Base-by-base conservation (phyloP, 169 alveolate genomes). In the Cryptosporidium viatorum region DNA sequence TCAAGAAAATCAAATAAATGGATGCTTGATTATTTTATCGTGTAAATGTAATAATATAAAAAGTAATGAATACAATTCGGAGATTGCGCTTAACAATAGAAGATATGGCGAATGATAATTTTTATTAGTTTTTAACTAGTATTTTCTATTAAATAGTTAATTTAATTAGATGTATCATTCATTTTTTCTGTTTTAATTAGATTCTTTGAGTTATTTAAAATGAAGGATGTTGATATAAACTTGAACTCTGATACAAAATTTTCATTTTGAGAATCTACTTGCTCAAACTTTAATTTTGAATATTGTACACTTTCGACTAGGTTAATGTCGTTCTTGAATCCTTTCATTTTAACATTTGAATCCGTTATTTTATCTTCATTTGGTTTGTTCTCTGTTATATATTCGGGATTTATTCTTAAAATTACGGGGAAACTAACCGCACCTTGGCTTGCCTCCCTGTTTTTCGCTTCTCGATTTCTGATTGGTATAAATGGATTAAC, bases 1-100 rank as follows among this genome's bases (percentile, higher is more conserved):
- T 8, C 71, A 31, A 18, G 51, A 37, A 33, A 31, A 26, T 8
- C 84, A 80, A 59, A 9, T 48, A 2, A 43, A 65, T 16, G 89
- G 89, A 2, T 80, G 69, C 9, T n/a, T 80, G 21, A 39, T 80
- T 43, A 23, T 80, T 9, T 41, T 80, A 60, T 62, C 89, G n/a
- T 23, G 80, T 33, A 80, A 59, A 45, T 26, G 59, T 16, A 23
- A 3, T 58, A 39, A 21, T 37, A 60, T 0, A 18, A 65, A 12
- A 7, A 35, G 89, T 5, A 43, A 21, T 35, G 73, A 65, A 8
- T 9, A 39, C 70, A 21, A 59, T 8, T 43, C n/a, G 12, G 52
- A 41, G 35, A n/a, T 9, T 35, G 43, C 18, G 29, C 8, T 45
- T n/a, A 62, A 59, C 18, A 45, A 26, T 50, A 74, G 86, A 59